phyloP scores from a whole-genome alignment of 2,329 filamentous ascomycete species.

The Ilyonectria sp. region DNA sequence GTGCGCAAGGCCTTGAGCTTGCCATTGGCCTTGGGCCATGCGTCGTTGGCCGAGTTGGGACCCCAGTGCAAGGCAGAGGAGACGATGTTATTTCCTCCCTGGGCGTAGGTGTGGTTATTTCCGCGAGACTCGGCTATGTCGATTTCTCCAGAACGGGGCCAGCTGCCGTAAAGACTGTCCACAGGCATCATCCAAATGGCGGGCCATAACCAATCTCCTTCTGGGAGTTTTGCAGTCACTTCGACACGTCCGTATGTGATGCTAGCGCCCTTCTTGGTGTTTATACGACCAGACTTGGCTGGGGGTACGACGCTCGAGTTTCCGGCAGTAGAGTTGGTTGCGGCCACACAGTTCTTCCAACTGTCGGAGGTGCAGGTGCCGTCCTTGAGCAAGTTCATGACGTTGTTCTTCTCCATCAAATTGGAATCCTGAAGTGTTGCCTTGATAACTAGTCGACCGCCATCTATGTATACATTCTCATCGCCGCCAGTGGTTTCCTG shows the following conservation, averaged over 20 bases:
- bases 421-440: constrained; percentile 81
- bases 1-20: constrained; percentile 83
- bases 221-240: constrained; percentile 81
- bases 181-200: constrained; percentile 93
- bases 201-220: constrained; percentile 91
- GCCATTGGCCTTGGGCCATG: constrained; percentile 87
- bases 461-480: constrained; percentile 81
- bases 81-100: constrained; percentile 86
- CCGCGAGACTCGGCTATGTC: constrained; percentile 87
- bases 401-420: constrained; percentile 75
- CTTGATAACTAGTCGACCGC: constrained; percentile 80
- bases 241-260: constrained; percentile 89
- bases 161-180: constrained; percentile 79
- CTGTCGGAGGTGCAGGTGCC: constrained; percentile 77
- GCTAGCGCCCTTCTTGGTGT: constrained; percentile 77
- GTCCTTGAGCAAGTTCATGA: constrained; percentile 77
- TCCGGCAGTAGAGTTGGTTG: constrained; percentile 79
- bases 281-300: constrained; percentile 83
- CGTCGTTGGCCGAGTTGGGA: constrained; percentile 79
- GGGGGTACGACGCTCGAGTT: constrained; percentile 85
- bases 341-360: constrained; percentile 73
- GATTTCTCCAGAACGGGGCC: constrained; percentile 87
- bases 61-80: constrained; percentile 89
- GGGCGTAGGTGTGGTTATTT: constrained; percentile 83
- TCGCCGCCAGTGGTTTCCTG: constrained; percentile 80